Conservation (phyloP, 2,329 filamentous ascomycete genomes). For the Pochonia chlamydosporia region DNA sequence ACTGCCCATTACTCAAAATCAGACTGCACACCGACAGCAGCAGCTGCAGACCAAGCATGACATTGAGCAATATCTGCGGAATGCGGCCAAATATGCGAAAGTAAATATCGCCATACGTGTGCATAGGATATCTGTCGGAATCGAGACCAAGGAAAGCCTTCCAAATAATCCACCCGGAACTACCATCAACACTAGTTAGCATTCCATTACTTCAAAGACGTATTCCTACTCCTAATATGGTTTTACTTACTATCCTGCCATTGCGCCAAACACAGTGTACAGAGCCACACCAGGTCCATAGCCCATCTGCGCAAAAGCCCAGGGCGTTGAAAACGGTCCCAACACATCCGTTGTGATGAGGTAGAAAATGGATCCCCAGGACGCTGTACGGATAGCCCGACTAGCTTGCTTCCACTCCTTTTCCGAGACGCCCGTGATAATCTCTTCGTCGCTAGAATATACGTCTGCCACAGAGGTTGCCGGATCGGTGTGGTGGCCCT, state of each 20-base stretch:
- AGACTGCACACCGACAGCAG: constrained; percentile 45
- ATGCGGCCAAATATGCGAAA: constrained; percentile 39
- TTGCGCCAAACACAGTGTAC: constrained; percentile 32
- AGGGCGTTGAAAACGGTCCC: constrained; percentile 34
- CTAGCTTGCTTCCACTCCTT: constrained; percentile 39
- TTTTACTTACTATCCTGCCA: constrained; percentile 9
- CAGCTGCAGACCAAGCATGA: constrained; percentile 40
- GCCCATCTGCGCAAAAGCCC: constrained; percentile 26
- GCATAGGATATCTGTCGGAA: constrained; percentile 37
- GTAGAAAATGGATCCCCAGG: constrained; percentile 40
- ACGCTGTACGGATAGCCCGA: constrained; percentile 38
- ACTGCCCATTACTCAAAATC: constrained; percentile 46
- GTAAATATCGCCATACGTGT: constrained; percentile 40
- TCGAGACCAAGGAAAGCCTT: constrained; percentile 37
- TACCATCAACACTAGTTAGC: constrained; percentile 27
- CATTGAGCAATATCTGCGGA: constrained; percentile 39
- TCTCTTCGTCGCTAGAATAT: background rate
- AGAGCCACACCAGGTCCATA: constrained; percentile 37
- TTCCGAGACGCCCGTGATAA: constrained; percentile 4
- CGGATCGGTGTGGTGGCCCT: constrained; percentile 10
- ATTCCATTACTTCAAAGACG: too few species aligned
- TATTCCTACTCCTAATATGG: too few species aligned
- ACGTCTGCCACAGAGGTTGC: constrained; percentile 5
- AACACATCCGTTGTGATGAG: constrained; percentile 44
- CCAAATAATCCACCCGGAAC: constrained; percentile 40